Conservation (phyloP, 176 grass and related monocot species). For the Melocanna baccifera region DNA sequence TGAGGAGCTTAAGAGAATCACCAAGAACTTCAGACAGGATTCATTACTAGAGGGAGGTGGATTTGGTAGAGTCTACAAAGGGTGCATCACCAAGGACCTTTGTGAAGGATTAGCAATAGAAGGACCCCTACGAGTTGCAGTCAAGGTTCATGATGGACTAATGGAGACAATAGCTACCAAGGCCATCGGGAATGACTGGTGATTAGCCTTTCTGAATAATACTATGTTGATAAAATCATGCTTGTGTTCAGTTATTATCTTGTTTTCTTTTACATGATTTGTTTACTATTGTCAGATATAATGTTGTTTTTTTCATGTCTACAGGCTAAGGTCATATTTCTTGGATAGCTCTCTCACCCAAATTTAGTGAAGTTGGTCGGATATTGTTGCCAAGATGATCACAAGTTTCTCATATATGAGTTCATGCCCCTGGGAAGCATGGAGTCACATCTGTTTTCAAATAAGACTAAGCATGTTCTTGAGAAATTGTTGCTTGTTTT, state of each 20-base stretch:
- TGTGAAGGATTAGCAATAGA: conserved; percentile 39
- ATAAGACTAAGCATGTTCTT: conserved; percentile 30
- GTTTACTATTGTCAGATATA: neutral
- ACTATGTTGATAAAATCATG: neutral
- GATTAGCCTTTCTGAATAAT: conserved; percentile 20
- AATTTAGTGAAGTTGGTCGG: conserved; percentile 87
- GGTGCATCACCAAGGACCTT: conserved; percentile 45
- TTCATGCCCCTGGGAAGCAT: conserved; percentile 76
- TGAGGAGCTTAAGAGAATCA: conserved; percentile 67
- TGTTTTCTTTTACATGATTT: neutral
- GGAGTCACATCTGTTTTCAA: conserved; percentile 72
- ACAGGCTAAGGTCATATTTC: conserved; percentile 83
- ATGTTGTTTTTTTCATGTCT: conserved; percentile 29
- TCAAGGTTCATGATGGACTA: conserved; percentile 85
- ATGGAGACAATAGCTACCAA: conserved; percentile 76
- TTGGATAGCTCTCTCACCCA: conserved; percentile 82
- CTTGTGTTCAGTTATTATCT: neutral
- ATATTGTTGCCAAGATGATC: conserved; percentile 70
- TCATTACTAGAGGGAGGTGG: conserved; percentile 66
- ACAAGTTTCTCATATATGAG: conserved; percentile 71
- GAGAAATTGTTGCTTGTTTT: neutral
- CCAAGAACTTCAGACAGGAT: conserved; percentile 75
- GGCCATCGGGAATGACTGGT: conserved; percentile 85
- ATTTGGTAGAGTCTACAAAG: conserved; percentile 83
- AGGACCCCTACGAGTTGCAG: conserved; percentile 57